Percentiles rank a stretch among this genome's conserved stretches.
Evolutionary conservation across 306 rosid genomes (phyloP).

Genomic region (Cucumis hystrix): DNA sequence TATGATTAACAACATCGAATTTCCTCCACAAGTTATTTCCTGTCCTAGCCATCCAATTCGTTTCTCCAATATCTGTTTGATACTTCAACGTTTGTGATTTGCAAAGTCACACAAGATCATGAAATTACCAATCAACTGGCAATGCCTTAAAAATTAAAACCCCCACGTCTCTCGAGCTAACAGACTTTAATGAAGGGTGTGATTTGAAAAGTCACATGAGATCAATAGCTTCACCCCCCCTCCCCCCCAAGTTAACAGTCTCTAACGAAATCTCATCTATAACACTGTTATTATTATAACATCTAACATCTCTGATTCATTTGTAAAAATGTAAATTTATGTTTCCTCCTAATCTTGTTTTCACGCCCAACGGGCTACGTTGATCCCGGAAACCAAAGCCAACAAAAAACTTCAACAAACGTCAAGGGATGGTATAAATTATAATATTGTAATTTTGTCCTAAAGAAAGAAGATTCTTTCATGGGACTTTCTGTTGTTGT

Average conservation of each 20-base stretch:
- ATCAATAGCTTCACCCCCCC: too few species aligned
- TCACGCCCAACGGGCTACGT: background rate
- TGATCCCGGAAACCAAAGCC: background rate
- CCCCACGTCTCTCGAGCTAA: too few species aligned
- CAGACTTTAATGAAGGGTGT: too few species aligned
- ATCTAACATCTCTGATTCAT: background rate
- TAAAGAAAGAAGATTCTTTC: background rate
- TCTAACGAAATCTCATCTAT: too few species aligned
- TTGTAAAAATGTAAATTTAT: background rate
- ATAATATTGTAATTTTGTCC: background rate
- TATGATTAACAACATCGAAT: background rate
- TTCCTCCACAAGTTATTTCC: background rate
- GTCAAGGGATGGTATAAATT: background rate
- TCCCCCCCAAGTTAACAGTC: too few species aligned
- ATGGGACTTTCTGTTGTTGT: background rate
- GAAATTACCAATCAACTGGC: background rate
- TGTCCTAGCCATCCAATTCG: background rate
- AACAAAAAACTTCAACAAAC: background rate
- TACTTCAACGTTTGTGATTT: background rate
- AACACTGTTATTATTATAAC: too few species aligned
- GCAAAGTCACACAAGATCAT: background rate
- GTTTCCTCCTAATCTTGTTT: background rate
- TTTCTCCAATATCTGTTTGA: background rate
- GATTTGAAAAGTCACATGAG: too few species aligned
- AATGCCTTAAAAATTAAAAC: background rate